Evolutionary conservation across 140 eudicot species (phyloP).

Genomic region (Ambrosia hybrid): DNA sequence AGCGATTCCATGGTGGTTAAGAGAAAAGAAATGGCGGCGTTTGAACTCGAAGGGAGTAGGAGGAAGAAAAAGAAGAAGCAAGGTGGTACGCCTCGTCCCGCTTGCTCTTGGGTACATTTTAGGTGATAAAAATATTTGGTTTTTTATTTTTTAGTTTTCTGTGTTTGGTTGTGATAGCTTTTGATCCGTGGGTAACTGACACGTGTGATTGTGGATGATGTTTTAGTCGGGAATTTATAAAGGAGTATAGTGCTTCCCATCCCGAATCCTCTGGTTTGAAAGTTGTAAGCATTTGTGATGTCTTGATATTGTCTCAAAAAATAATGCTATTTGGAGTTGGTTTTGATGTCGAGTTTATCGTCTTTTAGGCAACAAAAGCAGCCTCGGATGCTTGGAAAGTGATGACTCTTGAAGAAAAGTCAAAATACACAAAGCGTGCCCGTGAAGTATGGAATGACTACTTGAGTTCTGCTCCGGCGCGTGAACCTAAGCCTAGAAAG

Average conservation of each 20-base stretch:
- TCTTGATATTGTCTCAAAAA: background rate
- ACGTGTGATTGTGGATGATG: conserved; percentile 16
- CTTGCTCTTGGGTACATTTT: conserved; percentile 90
- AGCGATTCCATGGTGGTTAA: conserved; percentile 42
- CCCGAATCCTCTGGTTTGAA: conserved; percentile 85
- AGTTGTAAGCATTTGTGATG: conserved; percentile 49
- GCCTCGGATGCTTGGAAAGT: conserved; percentile 88
- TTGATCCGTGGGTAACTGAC: conserved; percentile 1
- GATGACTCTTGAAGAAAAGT: conserved; percentile 78
- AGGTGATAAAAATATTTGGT: conserved; percentile 38
- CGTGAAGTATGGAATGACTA: conserved; percentile 87
- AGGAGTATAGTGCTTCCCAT: conserved; percentile 80
- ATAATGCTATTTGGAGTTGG: conserved; percentile 6
- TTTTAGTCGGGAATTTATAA: conserved; percentile 73
- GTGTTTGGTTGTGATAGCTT: background rate
- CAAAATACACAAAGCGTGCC: conserved; percentile 72
- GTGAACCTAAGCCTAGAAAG: conserved; percentile 71
- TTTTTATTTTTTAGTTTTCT: background rate
- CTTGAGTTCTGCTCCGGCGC: conserved; percentile 70
- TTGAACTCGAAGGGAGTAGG: conserved; percentile 56
- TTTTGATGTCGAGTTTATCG: conserved; percentile 1
- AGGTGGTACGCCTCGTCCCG: conserved; percentile 73
- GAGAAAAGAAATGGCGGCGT: conserved; percentile 46
- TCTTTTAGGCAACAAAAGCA: conserved; percentile 70
- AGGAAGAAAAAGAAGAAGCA: conserved; percentile 74